Evolutionary conservation across 2,329 filamentous ascomycete species (phyloP), one percentile per base, ranked within the genome.

Genomic region (Talaromyces sp.): DNA sequence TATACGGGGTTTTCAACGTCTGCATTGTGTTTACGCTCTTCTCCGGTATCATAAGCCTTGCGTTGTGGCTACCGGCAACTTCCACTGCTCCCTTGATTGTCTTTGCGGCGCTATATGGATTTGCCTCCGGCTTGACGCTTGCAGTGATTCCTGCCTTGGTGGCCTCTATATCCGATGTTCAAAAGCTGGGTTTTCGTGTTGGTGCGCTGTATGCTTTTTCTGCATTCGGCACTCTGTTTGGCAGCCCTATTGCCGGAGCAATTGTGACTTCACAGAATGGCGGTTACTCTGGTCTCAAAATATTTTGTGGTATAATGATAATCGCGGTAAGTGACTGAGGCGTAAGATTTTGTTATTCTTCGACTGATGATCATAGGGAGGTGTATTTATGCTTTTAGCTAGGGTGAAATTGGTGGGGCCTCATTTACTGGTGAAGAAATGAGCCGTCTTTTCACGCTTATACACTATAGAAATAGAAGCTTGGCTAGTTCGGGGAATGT

Each of bases 141-240:
- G 82, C 83, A 1, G 75, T 91, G 39, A 78, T 79, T 0, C 85
- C 88, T 0, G 81, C 87, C 0, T 75, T 89, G n/a, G 78, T 92
- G 28, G 87, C 87, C 4, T 87, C 91, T 68, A 88, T 91, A 63
- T 86, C 84, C 2, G 86, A 89, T 49, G 82, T 90, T 39, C 79
- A 83, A 47, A 81, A 90, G 71, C 86, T 91, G 52, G 90, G 89
- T 22, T 82, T 86, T 1, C 80, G 88, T 3, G 85, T 81, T 2
- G 89, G 89, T 0, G 80, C 82, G 0, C 78, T 85, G n/a, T 89
- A 88, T 69, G 82, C 84, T 19, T 70, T 86, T 57, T 78, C 85
- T 63, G 80, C 84, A 1, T 74, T 91, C 22, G 88, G 85, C 8
- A 86, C 85, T 1, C 75, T 92, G 54, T 85, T 84, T 0, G 87